Conservation (phyloP, 1,139 yeast species). For the Trichomonascaceae sp. region DNA sequence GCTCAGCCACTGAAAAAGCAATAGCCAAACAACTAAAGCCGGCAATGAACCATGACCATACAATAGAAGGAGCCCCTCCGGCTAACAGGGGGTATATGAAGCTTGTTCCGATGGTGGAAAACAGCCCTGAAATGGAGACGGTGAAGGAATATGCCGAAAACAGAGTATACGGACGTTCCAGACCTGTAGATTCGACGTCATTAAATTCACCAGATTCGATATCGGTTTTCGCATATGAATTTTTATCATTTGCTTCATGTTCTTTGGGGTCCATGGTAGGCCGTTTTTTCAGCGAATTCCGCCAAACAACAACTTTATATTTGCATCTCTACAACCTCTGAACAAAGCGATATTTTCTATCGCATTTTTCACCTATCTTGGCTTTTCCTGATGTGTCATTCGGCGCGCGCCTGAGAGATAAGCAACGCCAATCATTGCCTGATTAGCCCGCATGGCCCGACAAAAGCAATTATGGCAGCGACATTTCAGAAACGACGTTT, state of each 20-base stretch:
- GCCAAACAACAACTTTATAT: too few species aligned
- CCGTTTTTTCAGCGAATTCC: background rate
- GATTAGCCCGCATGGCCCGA: background rate
- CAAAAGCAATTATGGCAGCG: background rate
- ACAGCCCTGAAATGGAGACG: conserved; percentile 48
- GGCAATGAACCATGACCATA: conserved; percentile 44
- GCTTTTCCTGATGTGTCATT: background rate
- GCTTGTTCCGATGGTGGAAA: conserved; percentile 50
- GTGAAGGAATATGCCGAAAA: conserved; percentile 50
- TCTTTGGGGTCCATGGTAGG: background rate
- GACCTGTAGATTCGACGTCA: conserved; percentile 21
- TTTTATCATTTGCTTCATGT: background rate
- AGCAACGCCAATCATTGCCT: background rate
- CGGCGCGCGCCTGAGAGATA: background rate
- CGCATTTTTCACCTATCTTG: background rate
- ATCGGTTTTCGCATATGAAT: background rate
- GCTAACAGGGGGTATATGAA: conserved; percentile 43
- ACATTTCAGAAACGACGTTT: background rate
- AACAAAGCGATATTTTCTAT: background rate
- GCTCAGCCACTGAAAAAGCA: conserved; percentile 52
- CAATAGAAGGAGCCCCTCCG: conserved; percentile 46
- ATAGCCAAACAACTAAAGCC: conserved; percentile 45
- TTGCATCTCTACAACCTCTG: too few species aligned
- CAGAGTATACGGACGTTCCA: conserved; percentile 46
- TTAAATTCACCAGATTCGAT: background rate